phyloP scores from a whole-genome alignment of 2,329 filamentous ascomycete species.

The Metarhizium sp. region DNA sequence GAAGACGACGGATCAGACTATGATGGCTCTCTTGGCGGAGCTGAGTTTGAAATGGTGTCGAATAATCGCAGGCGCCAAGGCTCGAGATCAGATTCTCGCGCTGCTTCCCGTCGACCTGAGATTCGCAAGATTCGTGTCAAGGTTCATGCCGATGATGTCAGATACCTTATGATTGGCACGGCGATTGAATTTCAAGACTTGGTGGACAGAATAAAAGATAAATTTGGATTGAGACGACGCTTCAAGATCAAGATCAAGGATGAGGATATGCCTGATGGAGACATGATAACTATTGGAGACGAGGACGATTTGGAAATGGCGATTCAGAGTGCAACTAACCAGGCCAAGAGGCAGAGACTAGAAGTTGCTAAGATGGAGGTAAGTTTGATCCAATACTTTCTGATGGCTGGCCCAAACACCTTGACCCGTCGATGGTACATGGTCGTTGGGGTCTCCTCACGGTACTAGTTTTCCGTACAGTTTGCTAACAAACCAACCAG shows the following conservation, averaged over 20 bases:
- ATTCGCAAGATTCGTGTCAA: constrained; percentile 80
- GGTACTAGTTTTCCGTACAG: neutral
- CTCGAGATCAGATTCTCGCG: constrained; percentile 41
- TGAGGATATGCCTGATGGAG: constrained; percentile 64
- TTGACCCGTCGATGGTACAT: neutral
- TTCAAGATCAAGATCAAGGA: constrained; percentile 88
- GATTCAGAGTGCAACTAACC: constrained; percentile 57
- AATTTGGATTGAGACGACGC: constrained; percentile 67
- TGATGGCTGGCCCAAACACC: neutral
- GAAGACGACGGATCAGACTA: constrained; percentile 73
- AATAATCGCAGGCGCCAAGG: constrained; percentile 35
- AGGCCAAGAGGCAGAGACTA: constrained; percentile 61
- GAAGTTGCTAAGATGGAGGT: constrained; percentile 96
- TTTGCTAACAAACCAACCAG: constrained; percentile 24
- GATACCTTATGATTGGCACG: constrained; percentile 79
- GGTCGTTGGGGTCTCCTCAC: neutral
- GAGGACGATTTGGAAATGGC: constrained; percentile 93
- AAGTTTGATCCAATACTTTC: constrained; percentile 25
- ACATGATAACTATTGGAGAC: constrained; percentile 96
- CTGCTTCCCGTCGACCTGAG: constrained; percentile 52
- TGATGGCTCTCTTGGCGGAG: constrained; percentile 61
- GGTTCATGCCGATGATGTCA: constrained; percentile 82
- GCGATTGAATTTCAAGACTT: constrained; percentile 69
- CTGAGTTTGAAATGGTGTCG: constrained; percentile 71
- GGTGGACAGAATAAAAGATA: constrained; percentile 69